Evolutionary conservation across 768 basidiomycete species (phyloP).

Genomic region (Fistulinella prunicolor): DNA sequence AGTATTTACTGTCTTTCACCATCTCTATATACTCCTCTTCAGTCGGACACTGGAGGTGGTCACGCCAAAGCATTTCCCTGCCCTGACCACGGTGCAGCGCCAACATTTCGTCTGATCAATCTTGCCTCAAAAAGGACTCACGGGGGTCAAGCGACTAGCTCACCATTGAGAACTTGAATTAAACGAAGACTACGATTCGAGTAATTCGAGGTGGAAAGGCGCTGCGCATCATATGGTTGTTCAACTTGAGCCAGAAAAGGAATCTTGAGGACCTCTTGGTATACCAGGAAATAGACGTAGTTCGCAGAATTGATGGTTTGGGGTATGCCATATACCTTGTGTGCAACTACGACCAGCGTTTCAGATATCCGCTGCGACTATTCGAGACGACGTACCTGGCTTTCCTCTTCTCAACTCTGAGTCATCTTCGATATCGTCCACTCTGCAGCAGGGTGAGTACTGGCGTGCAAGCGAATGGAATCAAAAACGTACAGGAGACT

Average conservation of each 20-base stretch:
- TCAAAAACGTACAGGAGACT: slow-evolving; percentile 71
- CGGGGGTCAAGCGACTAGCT: slow-evolving; percentile 5
- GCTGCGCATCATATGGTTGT: slow-evolving; percentile 38
- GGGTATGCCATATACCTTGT: slow-evolving; percentile 94
- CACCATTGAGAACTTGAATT: slow-evolving; percentile 74
- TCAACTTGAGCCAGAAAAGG: slow-evolving; percentile 6
- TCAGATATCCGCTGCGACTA: neutral
- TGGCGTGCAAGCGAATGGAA: neutral
- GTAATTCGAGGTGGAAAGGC: neutral
- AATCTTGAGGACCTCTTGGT: slow-evolving; percentile 65
- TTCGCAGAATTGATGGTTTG: slow-evolving; percentile 97
- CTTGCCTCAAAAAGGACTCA: neutral
- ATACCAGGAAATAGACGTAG: slow-evolving; percentile 95
- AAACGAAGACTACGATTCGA: slow-evolving; percentile 42
- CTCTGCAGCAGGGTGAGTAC: slow-evolving; percentile 42
- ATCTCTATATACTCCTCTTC: slow-evolving; percentile 94
- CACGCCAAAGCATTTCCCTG: slow-evolving; percentile 89
- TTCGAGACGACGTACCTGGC: slow-evolving; percentile 51
- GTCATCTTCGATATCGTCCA: slow-evolving; percentile 93
- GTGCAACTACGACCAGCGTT: slow-evolving; percentile 58
- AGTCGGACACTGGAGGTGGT: slow-evolving; percentile 83
- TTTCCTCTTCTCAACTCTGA: slow-evolving; percentile 81
- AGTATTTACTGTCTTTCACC: slow-evolving; percentile 85
- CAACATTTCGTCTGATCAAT: slow-evolving; percentile 55
- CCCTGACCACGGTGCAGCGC: slow-evolving; percentile 93